Evolutionary conservation across 805 yeast species (phyloP).

Genomic region (Dipodascus albidus): DNA sequence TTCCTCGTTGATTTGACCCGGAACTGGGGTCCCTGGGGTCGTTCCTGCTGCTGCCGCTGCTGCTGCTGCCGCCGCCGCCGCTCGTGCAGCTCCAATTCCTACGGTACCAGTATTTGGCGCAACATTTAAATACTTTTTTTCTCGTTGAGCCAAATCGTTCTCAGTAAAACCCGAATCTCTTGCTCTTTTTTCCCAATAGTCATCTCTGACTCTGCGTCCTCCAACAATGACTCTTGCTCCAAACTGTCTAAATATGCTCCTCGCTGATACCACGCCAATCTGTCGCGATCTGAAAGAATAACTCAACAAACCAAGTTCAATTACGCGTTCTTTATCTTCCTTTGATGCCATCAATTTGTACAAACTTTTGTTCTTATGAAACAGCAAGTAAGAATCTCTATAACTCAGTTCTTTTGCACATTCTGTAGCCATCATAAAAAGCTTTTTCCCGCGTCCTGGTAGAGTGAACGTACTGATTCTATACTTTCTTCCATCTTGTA

Average conservation of each 20-base stretch:
- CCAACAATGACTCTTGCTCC: conserved; percentile 37
- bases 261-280: conserved; percentile 31
- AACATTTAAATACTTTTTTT: conserved; percentile 11
- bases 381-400: conserved; percentile 43
- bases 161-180: conserved; percentile 34
- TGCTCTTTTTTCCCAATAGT: conserved; percentile 42
- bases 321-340: conserved; percentile 29
- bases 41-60: conserved; percentile 16
- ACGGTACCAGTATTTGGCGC: conserved; percentile 2
- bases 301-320: conserved; percentile 22
- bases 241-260: conserved; percentile 35
- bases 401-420: conserved; percentile 32
- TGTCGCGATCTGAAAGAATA: conserved; percentile 23
- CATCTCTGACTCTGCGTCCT: conserved; percentile 42
- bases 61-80: conserved; percentile 20
- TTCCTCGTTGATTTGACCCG: background rate
- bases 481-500: conserved; percentile 30
- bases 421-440: conserved; percentile 32
- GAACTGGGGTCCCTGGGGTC: background rate
- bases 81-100: conserved; percentile 11
- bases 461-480: conserved; percentile 31
- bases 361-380: conserved; percentile 30
- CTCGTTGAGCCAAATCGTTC: conserved; percentile 31
- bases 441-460: conserved; percentile 28
- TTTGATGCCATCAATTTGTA: conserved; percentile 28